These are phyloP conservation scores for Penicillium glabrum DNA, from an alignment of 2,329 filamentous ascomycete genomes.

Conservation along the genomic window DNA sequence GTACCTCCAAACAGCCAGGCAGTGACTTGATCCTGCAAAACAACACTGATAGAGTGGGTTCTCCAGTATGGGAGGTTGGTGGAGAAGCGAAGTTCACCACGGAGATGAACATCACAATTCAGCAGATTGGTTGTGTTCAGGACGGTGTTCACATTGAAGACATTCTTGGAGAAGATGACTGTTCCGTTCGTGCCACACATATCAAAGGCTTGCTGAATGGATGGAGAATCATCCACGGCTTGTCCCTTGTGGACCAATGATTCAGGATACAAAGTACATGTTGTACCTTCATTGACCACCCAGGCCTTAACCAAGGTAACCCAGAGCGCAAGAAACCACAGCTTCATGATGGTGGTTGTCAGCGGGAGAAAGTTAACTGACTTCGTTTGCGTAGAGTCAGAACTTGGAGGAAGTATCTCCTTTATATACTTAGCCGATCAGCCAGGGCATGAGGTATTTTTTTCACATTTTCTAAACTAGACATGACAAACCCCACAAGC, in stretches of 20 bases:
- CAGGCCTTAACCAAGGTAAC: conserved; percentile 11
- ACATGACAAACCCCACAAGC: neutral
- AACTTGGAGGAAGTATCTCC: neutral
- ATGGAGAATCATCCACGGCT: conserved; percentile 22
- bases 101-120: conserved; percentile 29
- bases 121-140: conserved; percentile 22
- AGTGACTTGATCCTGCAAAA: conserved; percentile 57
- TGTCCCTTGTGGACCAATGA: conserved; percentile 18
- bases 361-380: neutral
- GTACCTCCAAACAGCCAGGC: conserved; percentile 59
- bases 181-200: conserved; percentile 30
- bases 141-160: conserved; percentile 19
- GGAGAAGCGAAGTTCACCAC: conserved; percentile 39
- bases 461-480: neutral
- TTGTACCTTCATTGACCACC: conserved; percentile 19
- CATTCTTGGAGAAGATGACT: conserved; percentile 25
- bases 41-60: conserved; percentile 50
- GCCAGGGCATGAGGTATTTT: neutral
- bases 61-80: conserved; percentile 55
- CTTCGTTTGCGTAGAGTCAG: neutral
- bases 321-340: conserved; percentile 3
- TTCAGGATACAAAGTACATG: conserved; percentile 23
- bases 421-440: neutral
- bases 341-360: neutral
- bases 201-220: conserved; percentile 27